Conservation (phyloP, 148 eudicot species). For the Limonium bicolor region DNA sequence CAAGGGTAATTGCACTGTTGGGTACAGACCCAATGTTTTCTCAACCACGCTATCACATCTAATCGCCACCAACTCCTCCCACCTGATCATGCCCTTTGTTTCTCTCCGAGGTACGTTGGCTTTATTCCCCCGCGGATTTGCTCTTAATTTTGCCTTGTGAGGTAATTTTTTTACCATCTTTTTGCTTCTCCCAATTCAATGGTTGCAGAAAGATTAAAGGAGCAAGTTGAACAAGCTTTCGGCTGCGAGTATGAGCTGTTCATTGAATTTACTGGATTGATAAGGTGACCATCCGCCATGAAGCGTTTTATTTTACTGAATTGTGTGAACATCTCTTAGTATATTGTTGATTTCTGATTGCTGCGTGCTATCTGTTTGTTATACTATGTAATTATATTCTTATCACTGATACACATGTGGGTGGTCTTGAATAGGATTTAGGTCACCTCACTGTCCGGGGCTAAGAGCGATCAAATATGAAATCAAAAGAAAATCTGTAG, state of each 20-base stretch:
- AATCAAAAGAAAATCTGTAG: no score
- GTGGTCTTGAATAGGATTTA: no score
- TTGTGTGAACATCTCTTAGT: no score
- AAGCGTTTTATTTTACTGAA: no score
- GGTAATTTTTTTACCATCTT: not conserved
- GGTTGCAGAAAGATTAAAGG: constrained; percentile 36
- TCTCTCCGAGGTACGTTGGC: constrained; percentile 43
- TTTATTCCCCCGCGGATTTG: not conserved
- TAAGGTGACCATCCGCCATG: no score
- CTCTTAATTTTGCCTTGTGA: not conserved
- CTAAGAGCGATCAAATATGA: no score
- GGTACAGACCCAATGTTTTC: constrained; percentile 88
- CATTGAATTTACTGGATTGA: constrained; percentile 92
- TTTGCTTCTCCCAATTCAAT: not conserved
- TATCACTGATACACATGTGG: no score
- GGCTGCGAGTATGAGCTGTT: constrained; percentile 69
- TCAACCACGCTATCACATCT: constrained; percentile 95
- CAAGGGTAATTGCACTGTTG: constrained; percentile 74
- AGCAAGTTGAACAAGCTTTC: constrained; percentile 69
- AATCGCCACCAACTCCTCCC: constrained; percentile 70
- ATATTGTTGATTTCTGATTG: no score
- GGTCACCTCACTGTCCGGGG: no score
- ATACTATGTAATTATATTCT: no score
- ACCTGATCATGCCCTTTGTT: constrained; percentile 74
- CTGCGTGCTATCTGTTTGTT: no score